These are phyloP conservation scores for Backusella macrospora DNA, from an alignment of 192 early-diverging fungal genomes.

Conservation along the genomic window DNA sequence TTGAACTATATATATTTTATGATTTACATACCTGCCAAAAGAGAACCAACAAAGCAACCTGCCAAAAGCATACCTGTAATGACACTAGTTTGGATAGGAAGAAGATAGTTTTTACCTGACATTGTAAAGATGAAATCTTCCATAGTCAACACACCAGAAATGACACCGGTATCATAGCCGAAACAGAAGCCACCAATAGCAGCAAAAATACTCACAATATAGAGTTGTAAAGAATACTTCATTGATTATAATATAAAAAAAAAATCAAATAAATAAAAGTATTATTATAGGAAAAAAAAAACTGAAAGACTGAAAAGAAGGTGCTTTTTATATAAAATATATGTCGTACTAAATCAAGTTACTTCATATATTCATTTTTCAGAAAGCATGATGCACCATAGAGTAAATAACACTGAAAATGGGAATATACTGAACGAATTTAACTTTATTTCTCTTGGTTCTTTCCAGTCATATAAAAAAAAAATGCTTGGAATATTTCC, in stretches of 20 bases:
- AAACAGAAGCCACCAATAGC: constrained; percentile 66
- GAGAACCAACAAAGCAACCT: constrained; percentile 75
- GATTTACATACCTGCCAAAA: constrained; percentile 53
- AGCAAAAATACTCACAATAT: constrained; percentile 42
- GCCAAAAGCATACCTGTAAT: constrained; percentile 68
- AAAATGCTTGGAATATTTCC: neutral
- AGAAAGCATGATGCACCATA: neutral
- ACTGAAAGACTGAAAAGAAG: neutral
- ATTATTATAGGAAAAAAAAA: neutral
- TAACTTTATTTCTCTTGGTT: neutral
- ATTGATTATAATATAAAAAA: neutral
- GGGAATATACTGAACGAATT: neutral
- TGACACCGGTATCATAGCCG: constrained; percentile 74
- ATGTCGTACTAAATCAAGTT: constrained; percentile 2
- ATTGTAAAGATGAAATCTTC: constrained; percentile 40
- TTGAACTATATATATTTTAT: neutral
- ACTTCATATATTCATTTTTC: neutral
- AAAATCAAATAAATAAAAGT: neutral
- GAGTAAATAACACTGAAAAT: neutral
- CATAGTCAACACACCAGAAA: constrained; percentile 70
- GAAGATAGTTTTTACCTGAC: constrained; percentile 21
- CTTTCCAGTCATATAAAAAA: neutral
- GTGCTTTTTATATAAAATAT: neutral
- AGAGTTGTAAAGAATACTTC: constrained; percentile 22
- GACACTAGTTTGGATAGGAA: constrained; percentile 23